These are phyloP conservation scores for Alternaria sp. DNA, from an alignment of 2,329 filamentous ascomycete genomes.

Conservation along the genomic window DNA sequence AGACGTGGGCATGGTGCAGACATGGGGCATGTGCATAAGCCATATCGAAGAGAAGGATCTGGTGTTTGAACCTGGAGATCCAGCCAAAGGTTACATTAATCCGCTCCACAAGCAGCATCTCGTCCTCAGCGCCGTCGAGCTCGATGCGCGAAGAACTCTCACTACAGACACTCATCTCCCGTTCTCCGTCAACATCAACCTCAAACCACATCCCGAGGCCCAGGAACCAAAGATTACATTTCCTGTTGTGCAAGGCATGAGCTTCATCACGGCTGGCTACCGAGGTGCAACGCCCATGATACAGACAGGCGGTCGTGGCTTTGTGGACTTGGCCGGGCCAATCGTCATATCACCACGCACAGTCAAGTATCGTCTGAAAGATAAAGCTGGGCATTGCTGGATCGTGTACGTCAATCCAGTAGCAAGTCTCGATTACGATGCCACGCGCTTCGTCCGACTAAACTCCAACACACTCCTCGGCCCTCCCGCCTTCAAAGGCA, in stretches of 20 bases:
- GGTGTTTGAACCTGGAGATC: conserved; percentile 65
- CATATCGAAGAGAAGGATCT: conserved; percentile 75
- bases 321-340: conserved; percentile 68
- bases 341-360: conserved; percentile 68
- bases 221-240: conserved; percentile 72
- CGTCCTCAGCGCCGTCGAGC: conserved; percentile 78
- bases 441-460: conserved; percentile 68
- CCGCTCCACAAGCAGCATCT: conserved; percentile 80
- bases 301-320: conserved; percentile 74
- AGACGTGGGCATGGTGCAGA: conserved; percentile 67
- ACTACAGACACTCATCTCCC: conserved; percentile 62
- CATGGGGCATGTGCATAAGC: conserved; percentile 16
- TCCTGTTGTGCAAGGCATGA: conserved; percentile 88
- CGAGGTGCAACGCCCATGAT: conserved; percentile 74
- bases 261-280: conserved; percentile 82
- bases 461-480: conserved; percentile 73
- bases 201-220: conserved; percentile 62
- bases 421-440: conserved; percentile 61
- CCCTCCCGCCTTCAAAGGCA: conserved; percentile 73
- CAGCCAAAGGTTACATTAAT: conserved; percentile 69
- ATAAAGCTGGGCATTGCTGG: conserved; percentile 76
- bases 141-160: conserved; percentile 67
- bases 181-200: conserved; percentile 72
- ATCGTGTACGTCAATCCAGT: conserved; percentile 74
- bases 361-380: conserved; percentile 76